Conservation (phyloP, 345 rosid genomes). For the Corchorus capsularis region DNA sequence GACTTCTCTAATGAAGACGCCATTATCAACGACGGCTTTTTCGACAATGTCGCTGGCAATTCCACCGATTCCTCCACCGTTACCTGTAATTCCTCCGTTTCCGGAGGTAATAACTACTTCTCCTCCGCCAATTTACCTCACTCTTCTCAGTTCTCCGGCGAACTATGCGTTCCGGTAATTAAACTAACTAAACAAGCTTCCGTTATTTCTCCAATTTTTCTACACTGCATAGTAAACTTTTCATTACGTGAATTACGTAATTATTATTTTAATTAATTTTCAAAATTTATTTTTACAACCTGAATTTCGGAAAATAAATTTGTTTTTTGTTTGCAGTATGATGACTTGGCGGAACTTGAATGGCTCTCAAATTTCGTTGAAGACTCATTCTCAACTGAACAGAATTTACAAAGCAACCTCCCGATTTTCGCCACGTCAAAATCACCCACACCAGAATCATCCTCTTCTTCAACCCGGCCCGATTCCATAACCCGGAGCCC, state of each 20-base stretch:
- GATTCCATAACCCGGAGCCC: conserved; percentile 28
- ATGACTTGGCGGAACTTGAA: conserved; percentile 75
- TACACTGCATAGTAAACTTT: background rate
- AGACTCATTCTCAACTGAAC: conserved; percentile 62
- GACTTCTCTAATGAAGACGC: conserved; percentile 67
- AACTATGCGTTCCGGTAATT: conserved; percentile 71
- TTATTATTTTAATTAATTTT: background rate
- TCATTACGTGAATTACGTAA: background rate
- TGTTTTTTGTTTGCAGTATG: conserved; percentile 40
- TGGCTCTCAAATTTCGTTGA: conserved; percentile 85
- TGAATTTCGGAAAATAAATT: background rate
- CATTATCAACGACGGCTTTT: conserved; percentile 32
- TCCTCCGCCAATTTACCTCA: conserved; percentile 22
- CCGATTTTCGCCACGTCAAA: conserved; percentile 48
- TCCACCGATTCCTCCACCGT: conserved; percentile 48
- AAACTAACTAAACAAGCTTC: background rate
- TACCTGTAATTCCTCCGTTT: conserved; percentile 52
- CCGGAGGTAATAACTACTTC: conserved; percentile 37
- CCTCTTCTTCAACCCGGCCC: conserved; percentile 40
- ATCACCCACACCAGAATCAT: conserved; percentile 49
- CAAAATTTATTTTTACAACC: background rate
- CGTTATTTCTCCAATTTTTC: background rate
- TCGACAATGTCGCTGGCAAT: conserved; percentile 43
- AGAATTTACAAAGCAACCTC: conserved; percentile 43
- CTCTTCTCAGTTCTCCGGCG: conserved; percentile 50